Evolutionary conservation across 2,329 filamentous ascomycete species (phyloP), one percentile per base, ranked within the genome.

Genomic region (Aspergillus thermomutatus): DNA sequence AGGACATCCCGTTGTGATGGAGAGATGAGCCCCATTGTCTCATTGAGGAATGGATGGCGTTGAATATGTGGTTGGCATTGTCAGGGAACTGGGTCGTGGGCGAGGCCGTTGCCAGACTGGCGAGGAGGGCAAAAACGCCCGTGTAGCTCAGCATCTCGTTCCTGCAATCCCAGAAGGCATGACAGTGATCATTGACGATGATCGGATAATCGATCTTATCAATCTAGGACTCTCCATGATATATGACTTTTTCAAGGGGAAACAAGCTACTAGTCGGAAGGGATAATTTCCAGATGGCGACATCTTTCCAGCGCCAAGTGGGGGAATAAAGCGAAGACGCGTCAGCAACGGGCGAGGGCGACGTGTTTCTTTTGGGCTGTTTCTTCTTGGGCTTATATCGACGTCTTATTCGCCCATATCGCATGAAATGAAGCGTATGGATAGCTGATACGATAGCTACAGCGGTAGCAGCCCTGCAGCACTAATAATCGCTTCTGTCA

Each of bases 1-100:
- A 81, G 1, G 86, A 85, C 80, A 92, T 87, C 54, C 89, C 89
- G 68, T 92, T 92, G 71, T 92, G 89, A 57, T 89, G 82, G 2
- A 90, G 68, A 0, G 87, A 86, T 0, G 87, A 89, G 1, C 87
- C 88, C 83, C 87, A 92, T 76, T 91, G 87, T 37, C 89, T 81
- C 77, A 89, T 85, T 0, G 87, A 87, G 9, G 85, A 85, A 61
- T 91, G 85, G 19, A 91, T 77, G 17, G 87, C 81, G 66, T 91
- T 91, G 80, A 91, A 91, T 55, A 91, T 83, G 59, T 83, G 80
- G 61, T 84, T 82, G 7, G 83, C 84, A 69, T 89, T 87, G 10
- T 50, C 49, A 19, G 52, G 52, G n/a, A 49, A 51, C 3, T 45
- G 34, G 26, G 19, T 49, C 19, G 14, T 51, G 28, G 45, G 25